These are phyloP conservation scores for Aspergillus cejpii DNA, from an alignment of 2,329 filamentous ascomycete genomes.

Conservation along the genomic window DNA sequence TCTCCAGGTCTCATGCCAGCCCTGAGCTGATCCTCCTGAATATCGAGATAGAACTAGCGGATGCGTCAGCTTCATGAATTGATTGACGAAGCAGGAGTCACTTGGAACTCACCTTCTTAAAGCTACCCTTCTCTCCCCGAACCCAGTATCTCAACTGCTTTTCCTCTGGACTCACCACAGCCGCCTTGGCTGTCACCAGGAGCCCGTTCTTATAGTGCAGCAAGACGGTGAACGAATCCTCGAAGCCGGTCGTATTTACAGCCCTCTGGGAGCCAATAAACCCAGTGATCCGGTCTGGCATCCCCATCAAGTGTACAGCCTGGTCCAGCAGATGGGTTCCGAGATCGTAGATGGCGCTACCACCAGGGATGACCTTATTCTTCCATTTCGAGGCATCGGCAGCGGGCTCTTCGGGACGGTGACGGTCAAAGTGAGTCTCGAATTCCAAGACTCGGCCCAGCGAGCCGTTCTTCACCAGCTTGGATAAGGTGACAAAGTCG, in stretches of 20 bases:
- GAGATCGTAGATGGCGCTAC: conserved; percentile 65
- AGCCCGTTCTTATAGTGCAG: conserved; percentile 59
- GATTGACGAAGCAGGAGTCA: too few species aligned
- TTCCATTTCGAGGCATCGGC: conserved; percentile 55
- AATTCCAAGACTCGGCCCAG: conserved; percentile 71
- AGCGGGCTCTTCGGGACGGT: conserved; percentile 52
- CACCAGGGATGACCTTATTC: conserved; percentile 56
- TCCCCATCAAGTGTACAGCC: conserved; percentile 62
- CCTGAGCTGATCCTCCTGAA: conserved; percentile 68
- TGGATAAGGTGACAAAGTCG: conserved; percentile 65
- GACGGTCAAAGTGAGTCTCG: conserved; percentile 73
- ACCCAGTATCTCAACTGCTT: conserved; percentile 71
- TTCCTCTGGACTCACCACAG: conserved; percentile 60
- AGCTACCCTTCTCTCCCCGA: conserved; percentile 65
- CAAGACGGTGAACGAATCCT: conserved; percentile 54
- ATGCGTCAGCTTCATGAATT: background rate
- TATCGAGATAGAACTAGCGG: conserved; percentile 53
- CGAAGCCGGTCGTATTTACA: conserved; percentile 46
- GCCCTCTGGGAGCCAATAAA: conserved; percentile 61
- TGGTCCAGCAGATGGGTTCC: conserved; percentile 73
- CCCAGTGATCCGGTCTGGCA: conserved; percentile 60
- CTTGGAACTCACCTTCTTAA: conserved; percentile 64
- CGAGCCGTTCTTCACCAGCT: conserved; percentile 53
- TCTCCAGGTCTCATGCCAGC: conserved; percentile 57
- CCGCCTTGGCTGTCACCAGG: conserved; percentile 63